Base-by-base conservation (phyloP, 73 alveolate genomes). In the Paramecium pentaurelia region DNA sequence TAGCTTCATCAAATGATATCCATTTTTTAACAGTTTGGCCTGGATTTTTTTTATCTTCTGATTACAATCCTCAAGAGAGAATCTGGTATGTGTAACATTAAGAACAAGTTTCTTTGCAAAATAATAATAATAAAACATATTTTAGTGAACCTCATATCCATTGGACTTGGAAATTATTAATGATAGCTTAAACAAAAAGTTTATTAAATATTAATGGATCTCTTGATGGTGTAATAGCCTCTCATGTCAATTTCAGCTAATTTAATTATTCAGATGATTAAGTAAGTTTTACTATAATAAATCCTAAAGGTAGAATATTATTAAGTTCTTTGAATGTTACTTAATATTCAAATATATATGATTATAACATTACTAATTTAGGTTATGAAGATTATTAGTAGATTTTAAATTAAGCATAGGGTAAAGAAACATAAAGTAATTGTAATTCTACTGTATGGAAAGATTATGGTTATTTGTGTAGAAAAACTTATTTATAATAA, bases 151-250 rank as follows among this genome's bases (percentile, higher is more conserved):
- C 84, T 28, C 84, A 64, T 28, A 34, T 64, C 4, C 84, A 64
- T 34, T 64, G 84, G 84, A 64, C 84, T 64, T 64, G 84, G 84
- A 64, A 64, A 32, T 14, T 64, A 8, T 64, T 64, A 64, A 64
- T 64, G 84, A 64, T 64, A 3, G 84, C 84, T 28, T 28, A 64
- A 64, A 64, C 84, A 6, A 6, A 64, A 25, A 64, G 84, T 7
- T 64, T 64, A 28, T 64, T 64, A 64, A 34, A 64, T 14, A 8
- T 32, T 4, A 64, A 64, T 10, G 49, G 49, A 4, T 32, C 8
- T 2, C 6, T 64, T 12, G 84, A 64, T 64, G 84, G 84, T 28
- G 27, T 64, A 32, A 64, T 64, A 14, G 84, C 84, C 3, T 64
- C 84, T 32, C 84, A 64, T 64, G 84, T 64, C 6, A 64, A 64